Percentiles rank a stretch among this genome's conserved stretches.
Evolutionary conservation across 805 yeast species (phyloP).

Genomic region (Ascoidea rubescens): DNA sequence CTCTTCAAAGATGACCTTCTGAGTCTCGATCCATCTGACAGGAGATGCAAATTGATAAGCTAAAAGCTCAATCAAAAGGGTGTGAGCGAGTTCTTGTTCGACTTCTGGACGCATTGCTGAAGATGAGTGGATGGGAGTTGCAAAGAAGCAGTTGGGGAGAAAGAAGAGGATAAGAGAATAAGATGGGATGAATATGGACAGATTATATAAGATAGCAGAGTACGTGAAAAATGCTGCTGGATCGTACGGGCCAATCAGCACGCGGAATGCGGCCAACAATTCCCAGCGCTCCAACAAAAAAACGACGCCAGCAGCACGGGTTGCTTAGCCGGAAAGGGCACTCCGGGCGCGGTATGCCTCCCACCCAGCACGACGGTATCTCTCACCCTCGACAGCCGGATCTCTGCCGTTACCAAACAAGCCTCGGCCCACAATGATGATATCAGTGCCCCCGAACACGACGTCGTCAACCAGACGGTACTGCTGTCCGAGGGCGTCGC

Average conservation of each 20-base stretch:
- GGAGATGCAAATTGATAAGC: slow-evolving; percentile 99
- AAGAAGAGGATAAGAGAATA: not conserved
- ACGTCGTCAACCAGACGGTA: slow-evolving; percentile 87
- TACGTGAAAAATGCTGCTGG: too few relatives aligned
- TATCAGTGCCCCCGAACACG: slow-evolving; percentile 74
- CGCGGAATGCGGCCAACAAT: too few relatives aligned
- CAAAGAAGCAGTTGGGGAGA: not conserved
- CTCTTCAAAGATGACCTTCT: slow-evolving; percentile 90
- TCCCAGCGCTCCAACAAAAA: too few relatives aligned
- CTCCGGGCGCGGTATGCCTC: slow-evolving; percentile 40
- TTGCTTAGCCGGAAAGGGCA: too few relatives aligned
- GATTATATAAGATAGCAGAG: too few relatives aligned
- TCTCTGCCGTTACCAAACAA: slow-evolving; percentile 90
- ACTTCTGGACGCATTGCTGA: slow-evolving; percentile 60
- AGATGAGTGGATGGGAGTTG: not conserved
- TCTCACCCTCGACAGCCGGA: slow-evolving; percentile 71
- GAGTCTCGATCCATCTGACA: slow-evolving; percentile 99
- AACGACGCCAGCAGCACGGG: too few relatives aligned
- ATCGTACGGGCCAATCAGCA: too few relatives aligned
- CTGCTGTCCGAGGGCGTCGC: slow-evolving; percentile 93
- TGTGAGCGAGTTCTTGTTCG: slow-evolving; percentile 95
- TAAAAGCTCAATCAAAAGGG: slow-evolving; percentile 83
- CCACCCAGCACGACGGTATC: slow-evolving; percentile 95
- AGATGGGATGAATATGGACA: too few relatives aligned
- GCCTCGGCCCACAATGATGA: slow-evolving; percentile 98